These are phyloP conservation scores for Lipomyces kockii DNA, from an alignment of 805 yeast genomes.

Conservation along the genomic window DNA sequence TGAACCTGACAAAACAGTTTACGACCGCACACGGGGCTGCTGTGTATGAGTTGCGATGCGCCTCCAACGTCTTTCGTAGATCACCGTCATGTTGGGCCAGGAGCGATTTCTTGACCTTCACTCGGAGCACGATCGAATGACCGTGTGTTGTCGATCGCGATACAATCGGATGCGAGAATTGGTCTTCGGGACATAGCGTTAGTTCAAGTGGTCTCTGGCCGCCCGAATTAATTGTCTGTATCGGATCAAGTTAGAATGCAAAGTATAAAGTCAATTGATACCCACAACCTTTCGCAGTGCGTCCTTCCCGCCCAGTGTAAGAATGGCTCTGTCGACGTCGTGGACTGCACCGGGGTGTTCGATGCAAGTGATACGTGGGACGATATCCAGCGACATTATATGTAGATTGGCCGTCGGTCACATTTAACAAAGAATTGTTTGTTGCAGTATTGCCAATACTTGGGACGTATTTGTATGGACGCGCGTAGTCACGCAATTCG, in stretches of 20 bases:
- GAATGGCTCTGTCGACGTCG: conserved; percentile 28
- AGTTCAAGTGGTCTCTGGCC: conserved; percentile 45
- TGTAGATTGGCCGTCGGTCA: too few relatives aligned
- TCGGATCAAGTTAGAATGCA: not conserved
- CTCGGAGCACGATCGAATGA: conserved; percentile 42
- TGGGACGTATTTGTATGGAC: not conserved
- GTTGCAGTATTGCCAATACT: not conserved
- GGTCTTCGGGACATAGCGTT: conserved; percentile 46
- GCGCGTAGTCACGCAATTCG: not conserved
- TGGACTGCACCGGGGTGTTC: conserved; percentile 34
- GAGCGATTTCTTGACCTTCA: conserved; percentile 42
- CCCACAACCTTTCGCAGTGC: conserved; percentile 25
- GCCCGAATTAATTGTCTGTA: conserved; percentile 43
- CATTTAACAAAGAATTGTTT: not conserved
- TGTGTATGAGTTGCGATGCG: conserved; percentile 57
- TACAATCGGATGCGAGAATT: conserved; percentile 56
- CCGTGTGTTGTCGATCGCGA: conserved; percentile 42
- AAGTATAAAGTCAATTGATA: not conserved
- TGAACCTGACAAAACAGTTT: conserved; percentile 70
- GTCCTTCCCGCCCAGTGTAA: conserved; percentile 30
- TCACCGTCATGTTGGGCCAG: conserved; percentile 47
- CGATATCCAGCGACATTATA: conserved; percentile 16
- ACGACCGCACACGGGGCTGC: conserved; percentile 70
- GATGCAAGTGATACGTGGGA: conserved; percentile 34
- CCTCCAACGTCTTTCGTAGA: conserved; percentile 62